Base-by-base conservation (phyloP, 2,329 filamentous ascomycete genomes). In the Dichotomopilus funicola region DNA sequence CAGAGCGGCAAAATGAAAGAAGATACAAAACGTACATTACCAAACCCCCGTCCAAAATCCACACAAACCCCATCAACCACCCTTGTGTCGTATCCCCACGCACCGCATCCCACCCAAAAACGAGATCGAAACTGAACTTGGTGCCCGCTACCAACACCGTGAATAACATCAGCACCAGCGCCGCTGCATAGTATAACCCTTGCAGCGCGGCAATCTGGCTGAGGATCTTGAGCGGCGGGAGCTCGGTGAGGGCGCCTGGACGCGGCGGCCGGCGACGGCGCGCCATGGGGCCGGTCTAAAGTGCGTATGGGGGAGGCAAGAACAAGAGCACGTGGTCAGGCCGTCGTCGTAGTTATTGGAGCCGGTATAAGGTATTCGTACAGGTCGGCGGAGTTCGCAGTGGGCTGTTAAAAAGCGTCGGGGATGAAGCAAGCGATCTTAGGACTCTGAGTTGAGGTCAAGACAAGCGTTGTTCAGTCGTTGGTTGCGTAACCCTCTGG, bases 41-140 rank as follows among this genome's bases (percentile, higher is more conserved):
- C 59, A 82, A 64, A 0, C 78, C 80, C 10, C 78, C 80, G 49
- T 80, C 75, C 51, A 84, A 64, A 51, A 83, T 54, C 79, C 79
- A 81, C 12, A 85, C 68, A 62, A 85, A 78, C 1, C 75, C 79
- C 61, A 80, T 67, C 59, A 85, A 67, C 80, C 80, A 85, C 8
- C 82, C 82, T 61, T 81, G 76, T 8, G 81, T 83, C 13, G 78
- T 84, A 70, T 85, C 82, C 40, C 79, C 82, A 59, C 81, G 75
- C 56, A 85, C 71, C n/a, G 72, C 69, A 38, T 75, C 72, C 80
- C 81, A 84, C 54, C 79, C 79, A 56, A 85, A 78, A 11, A 85
- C 69, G 57, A 84, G 68, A 61, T 80, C 76, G 6, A 78, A 61
- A 53, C 70, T 73, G 64, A 85, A 84, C 2, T 71, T 65, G 34